Evolutionary conservation across 805 yeast species (phyloP).

Genomic region (Wickerhamiella bombiphila): DNA sequence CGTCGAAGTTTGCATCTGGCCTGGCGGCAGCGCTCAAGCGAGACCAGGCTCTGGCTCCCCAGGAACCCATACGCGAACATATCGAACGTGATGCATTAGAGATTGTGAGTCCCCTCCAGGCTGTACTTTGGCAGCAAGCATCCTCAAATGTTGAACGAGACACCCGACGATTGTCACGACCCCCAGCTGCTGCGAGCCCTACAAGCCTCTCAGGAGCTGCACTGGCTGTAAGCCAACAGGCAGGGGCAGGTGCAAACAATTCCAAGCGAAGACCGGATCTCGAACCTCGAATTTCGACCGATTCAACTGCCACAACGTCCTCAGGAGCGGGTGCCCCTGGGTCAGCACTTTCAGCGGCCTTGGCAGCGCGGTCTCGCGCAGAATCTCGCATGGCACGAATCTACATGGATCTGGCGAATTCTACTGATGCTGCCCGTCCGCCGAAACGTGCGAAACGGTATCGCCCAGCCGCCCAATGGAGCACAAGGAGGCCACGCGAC

Average conservation of each 20-base stretch:
- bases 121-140: too few species aligned
- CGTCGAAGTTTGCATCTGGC: slow-evolving; percentile 10
- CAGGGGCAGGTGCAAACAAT: background rate
- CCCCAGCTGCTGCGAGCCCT: background rate
- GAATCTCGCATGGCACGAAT: slow-evolving; percentile 12
- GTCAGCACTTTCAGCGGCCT: slow-evolving; percentile 14
- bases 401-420: slow-evolving; percentile 7
- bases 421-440: background rate
- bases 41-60: slow-evolving; percentile 2
- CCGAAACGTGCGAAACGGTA: slow-evolving; percentile 2
- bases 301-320: slow-evolving; percentile 1
- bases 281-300: slow-evolving; percentile 1
- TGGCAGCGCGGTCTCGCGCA: slow-evolving; percentile 13
- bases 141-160: too few species aligned
- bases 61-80: background rate
- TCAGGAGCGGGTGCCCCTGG: too few species aligned
- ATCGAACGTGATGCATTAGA: too few species aligned
- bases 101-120: too few species aligned
- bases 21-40: slow-evolving; percentile 10
- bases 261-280: slow-evolving; percentile 1
- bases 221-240: slow-evolving; percentile 3
- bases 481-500: too few species aligned
- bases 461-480: slow-evolving; percentile 6
- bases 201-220: slow-evolving; percentile 1
- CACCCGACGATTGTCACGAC: too few species aligned